These are phyloP conservation scores for Cercospora zeae-maydis DNA, from an alignment of 2,329 filamentous ascomycete genomes.

Conservation along the genomic window DNA sequence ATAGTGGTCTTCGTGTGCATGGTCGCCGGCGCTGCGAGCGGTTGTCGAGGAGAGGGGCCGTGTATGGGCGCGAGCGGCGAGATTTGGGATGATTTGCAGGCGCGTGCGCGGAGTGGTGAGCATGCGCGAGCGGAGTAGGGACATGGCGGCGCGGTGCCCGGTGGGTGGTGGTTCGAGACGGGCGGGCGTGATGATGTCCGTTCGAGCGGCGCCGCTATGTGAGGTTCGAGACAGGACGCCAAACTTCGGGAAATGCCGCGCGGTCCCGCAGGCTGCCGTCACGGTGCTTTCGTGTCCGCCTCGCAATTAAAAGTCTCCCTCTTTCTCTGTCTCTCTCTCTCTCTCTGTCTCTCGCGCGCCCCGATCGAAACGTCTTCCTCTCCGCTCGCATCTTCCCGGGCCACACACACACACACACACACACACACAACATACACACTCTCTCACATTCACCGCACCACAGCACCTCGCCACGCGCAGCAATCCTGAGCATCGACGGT, in stretches of 20 bases:
- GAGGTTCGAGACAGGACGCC: background rate
- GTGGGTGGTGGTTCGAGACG: background rate
- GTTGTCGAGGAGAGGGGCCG: conserved; percentile 35
- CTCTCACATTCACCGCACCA: conserved; percentile 1
- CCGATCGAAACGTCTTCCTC: too few species aligned
- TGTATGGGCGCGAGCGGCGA: conserved; percentile 28
- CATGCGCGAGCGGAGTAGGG: conserved; percentile 32
- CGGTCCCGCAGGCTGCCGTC: background rate
- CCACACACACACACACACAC: background rate
- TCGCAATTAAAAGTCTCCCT: background rate
- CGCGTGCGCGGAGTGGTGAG: conserved; percentile 33
- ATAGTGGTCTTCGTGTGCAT: conserved; percentile 75
- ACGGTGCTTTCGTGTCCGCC: background rate
- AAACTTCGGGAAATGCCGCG: background rate
- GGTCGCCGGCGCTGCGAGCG: conserved; percentile 44
- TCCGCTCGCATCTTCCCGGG: background rate
- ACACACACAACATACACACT: background rate
- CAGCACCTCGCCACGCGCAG: conserved; percentile 8
- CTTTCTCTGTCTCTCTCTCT: background rate
- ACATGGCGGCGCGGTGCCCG: conserved; percentile 23
- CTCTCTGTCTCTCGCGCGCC: background rate
- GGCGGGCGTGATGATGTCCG: conserved; percentile 5
- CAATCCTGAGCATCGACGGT: conserved; percentile 13
- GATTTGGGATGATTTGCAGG: conserved; percentile 34
- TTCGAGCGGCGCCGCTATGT: conserved; percentile 3